These are phyloP conservation scores for barley (Hordeum vulgare) DNA, from an alignment of 176 grass and related monocot genomes.

Conservation along the genomic window DNA sequence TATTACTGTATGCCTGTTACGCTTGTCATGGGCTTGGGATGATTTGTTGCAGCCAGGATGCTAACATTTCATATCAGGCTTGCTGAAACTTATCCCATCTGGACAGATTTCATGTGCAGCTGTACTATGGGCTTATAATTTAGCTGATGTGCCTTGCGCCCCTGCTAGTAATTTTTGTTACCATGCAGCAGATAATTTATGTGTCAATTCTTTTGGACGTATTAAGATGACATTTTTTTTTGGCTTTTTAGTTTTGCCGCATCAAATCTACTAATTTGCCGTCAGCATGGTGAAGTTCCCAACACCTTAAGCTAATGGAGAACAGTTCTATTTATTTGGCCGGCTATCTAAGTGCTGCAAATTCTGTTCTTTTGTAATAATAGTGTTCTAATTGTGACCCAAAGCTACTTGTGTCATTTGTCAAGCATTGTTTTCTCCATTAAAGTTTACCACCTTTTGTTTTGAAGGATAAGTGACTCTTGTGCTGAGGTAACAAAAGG, in stretches of 20 bases:
- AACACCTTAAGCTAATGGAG: neutral
- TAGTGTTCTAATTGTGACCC: neutral
- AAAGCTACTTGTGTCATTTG: neutral
- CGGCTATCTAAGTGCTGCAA: neutral
- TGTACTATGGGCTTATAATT: slow-evolving; percentile 4
- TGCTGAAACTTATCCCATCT: neutral
- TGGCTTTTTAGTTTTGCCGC: neutral
- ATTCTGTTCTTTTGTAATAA: neutral
- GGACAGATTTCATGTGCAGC: neutral
- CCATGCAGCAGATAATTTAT: neutral
- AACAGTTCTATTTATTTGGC: neutral
- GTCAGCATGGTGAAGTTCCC: neutral
- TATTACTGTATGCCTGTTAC: no score
- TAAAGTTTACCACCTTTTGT: slow-evolving; percentile 13
- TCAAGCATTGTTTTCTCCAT: neutral
- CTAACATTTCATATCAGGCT: neutral
- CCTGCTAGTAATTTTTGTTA: neutral
- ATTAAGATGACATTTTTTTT: neutral
- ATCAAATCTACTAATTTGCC: neutral
- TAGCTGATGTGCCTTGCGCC: neutral
- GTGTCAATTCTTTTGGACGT: neutral
- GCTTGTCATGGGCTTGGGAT: neutral
- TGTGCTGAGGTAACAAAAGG: slow-evolving; percentile 87
- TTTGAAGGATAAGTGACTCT: slow-evolving; percentile 75
- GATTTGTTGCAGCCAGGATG: neutral